phyloP scores from a whole-genome alignment of 73 alveolate genomes.

The Urostyla sp. region DNA sequence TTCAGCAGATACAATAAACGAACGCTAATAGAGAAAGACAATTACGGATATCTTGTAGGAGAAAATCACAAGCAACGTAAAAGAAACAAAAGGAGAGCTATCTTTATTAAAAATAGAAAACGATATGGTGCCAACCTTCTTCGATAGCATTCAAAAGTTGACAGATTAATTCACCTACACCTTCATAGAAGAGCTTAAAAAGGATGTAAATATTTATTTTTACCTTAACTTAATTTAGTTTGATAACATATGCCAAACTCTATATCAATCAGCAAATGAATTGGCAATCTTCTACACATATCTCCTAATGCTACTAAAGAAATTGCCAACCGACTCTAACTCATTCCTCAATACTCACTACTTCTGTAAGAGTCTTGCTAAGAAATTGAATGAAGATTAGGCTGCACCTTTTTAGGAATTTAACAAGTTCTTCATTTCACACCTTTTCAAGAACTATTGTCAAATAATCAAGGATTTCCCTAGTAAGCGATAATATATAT shows the following conservation, averaged over 20 bases:
- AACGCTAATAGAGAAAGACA: constrained; percentile 31
- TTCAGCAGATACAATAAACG: constrained; percentile 64
- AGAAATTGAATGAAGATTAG: constrained; percentile 50
- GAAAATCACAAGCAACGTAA: constrained; percentile 37
- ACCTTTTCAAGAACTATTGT: constrained; percentile 59
- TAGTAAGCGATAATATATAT: constrained; percentile 61
- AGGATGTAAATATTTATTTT: constrained; percentile 15
- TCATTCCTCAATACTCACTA: constrained; percentile 39
- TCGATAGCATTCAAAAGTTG: constrained; percentile 49
- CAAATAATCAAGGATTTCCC: constrained; percentile 54
- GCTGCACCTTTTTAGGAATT: constrained; percentile 46
- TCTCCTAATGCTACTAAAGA: constrained; percentile 51
- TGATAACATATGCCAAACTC: constrained; percentile 30
- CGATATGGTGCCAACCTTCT: constrained; percentile 67
- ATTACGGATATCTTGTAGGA: constrained; percentile 64
- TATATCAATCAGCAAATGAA: constrained; percentile 54
- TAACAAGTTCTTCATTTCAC: constrained; percentile 54
- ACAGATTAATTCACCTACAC: constrained; percentile 59
- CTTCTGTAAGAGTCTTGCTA: constrained; percentile 57
- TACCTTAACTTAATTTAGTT: neutral
- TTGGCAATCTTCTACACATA: constrained; percentile 60
- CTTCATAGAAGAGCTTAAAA: constrained; percentile 64
- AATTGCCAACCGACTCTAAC: constrained; percentile 28
- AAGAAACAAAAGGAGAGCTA: constrained; percentile 53
- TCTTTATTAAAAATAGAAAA: constrained; percentile 44